Percentiles rank a stretch among this genome's conserved stretches.
These are phyloP conservation scores for Chlorella vulgaris DNA, from an alignment of 139 green algal genomes.

Conservation along the genomic window DNA sequence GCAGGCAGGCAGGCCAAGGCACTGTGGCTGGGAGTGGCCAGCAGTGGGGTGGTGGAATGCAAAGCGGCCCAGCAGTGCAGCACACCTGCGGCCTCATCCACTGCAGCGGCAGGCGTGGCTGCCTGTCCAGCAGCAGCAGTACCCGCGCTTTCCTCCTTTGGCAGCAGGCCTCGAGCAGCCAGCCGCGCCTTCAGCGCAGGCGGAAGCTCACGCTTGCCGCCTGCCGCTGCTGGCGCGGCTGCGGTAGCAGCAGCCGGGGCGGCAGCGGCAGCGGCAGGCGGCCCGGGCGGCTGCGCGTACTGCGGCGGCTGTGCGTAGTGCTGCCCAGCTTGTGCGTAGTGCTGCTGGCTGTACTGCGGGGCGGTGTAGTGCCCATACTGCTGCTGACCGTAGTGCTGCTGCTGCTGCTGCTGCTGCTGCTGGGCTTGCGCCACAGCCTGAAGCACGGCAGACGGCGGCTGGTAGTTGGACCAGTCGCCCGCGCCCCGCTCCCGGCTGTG, in stretches of 20 bases:
- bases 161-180: slow-evolving; percentile 62
- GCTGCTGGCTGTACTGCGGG: slow-evolving; percentile 12
- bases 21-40: too few species aligned
- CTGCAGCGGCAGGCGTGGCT: background rate
- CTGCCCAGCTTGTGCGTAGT: too few species aligned
- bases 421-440: slow-evolving; percentile 15
- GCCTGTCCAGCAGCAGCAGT: background rate
- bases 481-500: slow-evolving; percentile 34
- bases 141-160: background rate
- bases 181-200: slow-evolving; percentile 62
- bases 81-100: background rate
- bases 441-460: slow-evolving; percentile 52
- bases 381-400: slow-evolving; percentile 14
- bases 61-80: too few species aligned
- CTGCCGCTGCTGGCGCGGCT: slow-evolving; percentile 17
- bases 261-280: background rate
- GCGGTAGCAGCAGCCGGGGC: background rate
- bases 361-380: background rate
- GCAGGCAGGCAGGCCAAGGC: too few species aligned
- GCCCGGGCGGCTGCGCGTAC: slow-evolving; percentile 5
- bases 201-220: slow-evolving; percentile 55
- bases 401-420: slow-evolving; percentile 16
- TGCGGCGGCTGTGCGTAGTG: background rate
- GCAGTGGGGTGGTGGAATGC: too few species aligned
- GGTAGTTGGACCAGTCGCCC: slow-evolving; percentile 61